phyloP scores from a whole-genome alignment of 306 rosid genomes.

The Boehmeria nivea region DNA sequence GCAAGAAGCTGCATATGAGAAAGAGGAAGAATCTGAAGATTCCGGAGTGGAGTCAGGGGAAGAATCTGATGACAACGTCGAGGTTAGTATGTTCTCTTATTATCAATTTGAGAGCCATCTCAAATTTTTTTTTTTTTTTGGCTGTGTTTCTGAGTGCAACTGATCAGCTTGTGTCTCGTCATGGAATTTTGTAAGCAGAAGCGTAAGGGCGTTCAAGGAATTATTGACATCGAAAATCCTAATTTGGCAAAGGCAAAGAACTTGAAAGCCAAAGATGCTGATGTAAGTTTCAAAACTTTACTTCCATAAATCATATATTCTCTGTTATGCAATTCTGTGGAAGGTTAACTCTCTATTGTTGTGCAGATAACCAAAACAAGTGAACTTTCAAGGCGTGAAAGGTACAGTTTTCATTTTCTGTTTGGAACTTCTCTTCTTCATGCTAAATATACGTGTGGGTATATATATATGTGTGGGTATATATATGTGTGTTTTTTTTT shows the following conservation, averaged over 20 bases:
- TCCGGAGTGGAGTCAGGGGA: constrained; percentile 49
- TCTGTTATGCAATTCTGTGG: background rate
- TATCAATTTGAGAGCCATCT: constrained; percentile 6
- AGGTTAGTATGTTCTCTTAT: background rate
- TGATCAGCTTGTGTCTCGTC: constrained; percentile 8
- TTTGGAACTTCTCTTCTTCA: background rate
- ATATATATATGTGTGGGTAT: too few species aligned
- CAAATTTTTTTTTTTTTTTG: background rate
- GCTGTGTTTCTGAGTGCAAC: constrained; percentile 1
- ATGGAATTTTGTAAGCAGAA: constrained; percentile 40
- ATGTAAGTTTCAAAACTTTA: constrained; percentile 47
- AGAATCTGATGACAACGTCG: constrained; percentile 39
- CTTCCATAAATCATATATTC: constrained; percentile 10
- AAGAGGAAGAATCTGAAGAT: constrained; percentile 44
- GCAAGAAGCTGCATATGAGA: constrained; percentile 61
- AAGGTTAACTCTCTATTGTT: constrained; percentile 7
- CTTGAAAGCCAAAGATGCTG: constrained; percentile 64
- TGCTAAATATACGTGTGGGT: too few species aligned
- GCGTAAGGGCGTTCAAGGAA: constrained; percentile 74
- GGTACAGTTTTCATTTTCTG: constrained; percentile 33
- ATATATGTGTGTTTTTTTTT: too few species aligned
- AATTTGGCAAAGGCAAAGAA: constrained; percentile 73
- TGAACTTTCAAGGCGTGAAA: constrained; percentile 97
- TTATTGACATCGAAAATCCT: constrained; percentile 90
- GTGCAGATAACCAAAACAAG: constrained; percentile 65